These are phyloP conservation scores for Coleophoma crateriformis DNA, from an alignment of 2,329 filamentous ascomycete genomes.

Conservation along the genomic window DNA sequence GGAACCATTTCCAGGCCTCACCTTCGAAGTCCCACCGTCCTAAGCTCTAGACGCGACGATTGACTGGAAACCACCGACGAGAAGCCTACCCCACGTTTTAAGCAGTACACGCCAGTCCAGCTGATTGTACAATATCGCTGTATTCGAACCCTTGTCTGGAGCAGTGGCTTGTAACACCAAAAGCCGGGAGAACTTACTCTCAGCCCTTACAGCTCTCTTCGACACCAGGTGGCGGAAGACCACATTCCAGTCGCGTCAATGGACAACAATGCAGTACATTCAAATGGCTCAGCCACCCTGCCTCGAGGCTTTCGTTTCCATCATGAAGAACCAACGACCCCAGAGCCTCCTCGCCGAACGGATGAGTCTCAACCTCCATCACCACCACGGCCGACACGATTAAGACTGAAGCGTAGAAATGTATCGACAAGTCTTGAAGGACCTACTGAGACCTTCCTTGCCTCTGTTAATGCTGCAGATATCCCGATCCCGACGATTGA, in stretches of 20 bases:
- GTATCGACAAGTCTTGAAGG: conserved; percentile 32
- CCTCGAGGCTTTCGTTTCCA: conserved; percentile 25
- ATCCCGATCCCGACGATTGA: conserved; percentile 61
- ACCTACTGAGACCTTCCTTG: conserved; percentile 61
- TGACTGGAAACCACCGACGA: neutral
- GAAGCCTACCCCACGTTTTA: neutral
- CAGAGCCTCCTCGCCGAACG: conserved; percentile 14
- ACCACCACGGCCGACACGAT: conserved; percentile 20
- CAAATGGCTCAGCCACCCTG: conserved; percentile 23
- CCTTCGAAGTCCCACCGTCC: neutral
- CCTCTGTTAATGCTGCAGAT: conserved; percentile 60
- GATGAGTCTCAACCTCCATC: conserved; percentile 18
- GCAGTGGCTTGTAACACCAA: neutral
- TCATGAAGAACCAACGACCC: conserved; percentile 20
- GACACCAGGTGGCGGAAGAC: conserved; percentile 1
- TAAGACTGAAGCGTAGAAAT: conserved; percentile 24
- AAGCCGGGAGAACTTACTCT: neutral
- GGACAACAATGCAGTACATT: conserved; percentile 14
- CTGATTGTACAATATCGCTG: neutral
- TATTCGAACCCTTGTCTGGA: neutral
- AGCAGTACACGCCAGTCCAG: neutral
- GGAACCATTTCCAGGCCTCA: neutral
- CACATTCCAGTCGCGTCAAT: conserved; percentile 13
- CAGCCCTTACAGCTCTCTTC: conserved; percentile 2
- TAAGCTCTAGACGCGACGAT: no score